Evolutionary conservation across 768 basidiomycete species (phyloP).

Genomic region (Lactarius deliciosus): DNA sequence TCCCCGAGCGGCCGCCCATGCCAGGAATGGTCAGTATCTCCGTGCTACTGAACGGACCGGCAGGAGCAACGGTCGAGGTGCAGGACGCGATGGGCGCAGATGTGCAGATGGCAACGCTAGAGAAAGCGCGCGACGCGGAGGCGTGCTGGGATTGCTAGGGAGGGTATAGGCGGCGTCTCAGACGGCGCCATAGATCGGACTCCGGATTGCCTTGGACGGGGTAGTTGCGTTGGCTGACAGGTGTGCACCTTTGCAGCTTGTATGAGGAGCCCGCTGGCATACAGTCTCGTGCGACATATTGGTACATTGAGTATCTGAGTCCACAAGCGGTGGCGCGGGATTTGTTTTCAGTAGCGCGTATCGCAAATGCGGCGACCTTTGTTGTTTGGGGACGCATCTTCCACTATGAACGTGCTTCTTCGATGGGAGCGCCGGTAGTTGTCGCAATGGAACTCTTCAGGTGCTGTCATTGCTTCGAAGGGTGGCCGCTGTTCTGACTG

Average conservation of each 20-base stretch:
- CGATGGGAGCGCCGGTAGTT: too few relatives aligned
- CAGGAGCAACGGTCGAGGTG: conserved; percentile 58
- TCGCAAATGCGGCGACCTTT: too few relatives aligned
- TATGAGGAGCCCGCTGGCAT: not conserved
- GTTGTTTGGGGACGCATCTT: too few relatives aligned
- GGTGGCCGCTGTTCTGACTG: too few relatives aligned
- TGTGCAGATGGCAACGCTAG: conserved; percentile 51
- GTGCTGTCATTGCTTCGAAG: too few relatives aligned
- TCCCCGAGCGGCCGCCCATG: conserved; percentile 63
- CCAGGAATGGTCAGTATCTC: conserved; percentile 65
- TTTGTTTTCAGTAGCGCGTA: too few relatives aligned
- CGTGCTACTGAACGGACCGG: conserved; percentile 58
- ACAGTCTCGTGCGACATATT: too few relatives aligned
- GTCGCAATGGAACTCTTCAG: too few relatives aligned
- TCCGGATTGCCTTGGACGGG: not conserved
- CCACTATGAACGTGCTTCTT: too few relatives aligned
- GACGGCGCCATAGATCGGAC: conserved; percentile 13
- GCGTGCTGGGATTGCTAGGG: conserved; percentile 65
- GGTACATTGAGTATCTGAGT: too few relatives aligned
- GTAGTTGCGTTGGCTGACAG: conserved; percentile 4
- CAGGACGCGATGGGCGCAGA: conserved; percentile 53
- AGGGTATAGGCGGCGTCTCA: conserved; percentile 49
- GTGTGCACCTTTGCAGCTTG: not conserved
- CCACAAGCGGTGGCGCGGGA: too few relatives aligned
- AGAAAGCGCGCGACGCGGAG: conserved; percentile 73